Evolutionary conservation across 148 eudicot species (phyloP), one percentile per base, ranked within the genome.

Genomic region (Tetragonia tetragonoides): DNA sequence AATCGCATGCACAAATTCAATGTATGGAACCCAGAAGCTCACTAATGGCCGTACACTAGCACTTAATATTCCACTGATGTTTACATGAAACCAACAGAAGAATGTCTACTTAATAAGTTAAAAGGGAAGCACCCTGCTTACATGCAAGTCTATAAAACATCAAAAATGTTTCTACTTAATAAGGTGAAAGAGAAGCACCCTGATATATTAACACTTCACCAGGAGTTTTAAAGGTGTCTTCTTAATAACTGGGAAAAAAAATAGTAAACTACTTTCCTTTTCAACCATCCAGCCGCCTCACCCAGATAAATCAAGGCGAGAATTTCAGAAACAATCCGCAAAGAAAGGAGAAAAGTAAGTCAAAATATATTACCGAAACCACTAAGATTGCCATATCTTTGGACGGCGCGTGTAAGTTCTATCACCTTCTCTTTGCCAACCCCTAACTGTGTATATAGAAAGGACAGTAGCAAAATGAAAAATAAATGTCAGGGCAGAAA

Each of bases 331-430:
- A 60, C 65, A 53, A 76, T n/a, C 51, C 11, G 11, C 49, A 70
- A 75, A 75, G 40, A 10, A 23, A 54, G 20, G 20, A 54, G 20
- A 54, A 54, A 54, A 54, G 20, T 3, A 9, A 63, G 41, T 77
- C 53, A 15, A 73, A 73, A 89, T 37, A 10, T 65, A 41, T 89
- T 84, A 94, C 97, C 97, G 77, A 92, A 89, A 42, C 98, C 98
- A 63, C 90, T 85, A 70, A 92, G 92, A 83, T 94, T 94, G 72
- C 97, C 98, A 81, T 88, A 89, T 83, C 68, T 90, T 84, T 88
- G 91, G 75, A 94, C 91, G 79, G 65, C 81, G 12, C 72, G 65
- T 53, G 93, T 75, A 66, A 90, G 81, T 75, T 69, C 78, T 82
- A 60, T 75, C 73, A 82, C 85, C 88, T 88, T 92, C 76, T 90